Evolutionary conservation across 2,329 filamentous ascomycete genomes (phyloP).

Genomic region (Epichloe scottii): DNA sequence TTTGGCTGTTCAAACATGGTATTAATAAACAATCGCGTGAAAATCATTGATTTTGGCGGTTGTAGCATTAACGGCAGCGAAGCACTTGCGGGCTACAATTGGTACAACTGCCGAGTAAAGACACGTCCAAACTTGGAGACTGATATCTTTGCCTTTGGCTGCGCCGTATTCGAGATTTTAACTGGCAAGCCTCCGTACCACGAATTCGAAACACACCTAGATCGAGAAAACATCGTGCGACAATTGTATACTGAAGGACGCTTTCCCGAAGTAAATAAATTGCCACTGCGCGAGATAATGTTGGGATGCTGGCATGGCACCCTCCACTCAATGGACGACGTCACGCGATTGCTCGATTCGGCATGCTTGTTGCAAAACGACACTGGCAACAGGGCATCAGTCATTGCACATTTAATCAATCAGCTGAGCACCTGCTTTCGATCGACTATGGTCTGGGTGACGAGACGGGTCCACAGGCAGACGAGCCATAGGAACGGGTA

Average conservation of each 20-base stretch:
- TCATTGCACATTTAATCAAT: no score
- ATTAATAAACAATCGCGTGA: not conserved
- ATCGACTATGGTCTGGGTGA: no score
- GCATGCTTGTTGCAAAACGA: not conserved
- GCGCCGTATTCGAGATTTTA: not conserved
- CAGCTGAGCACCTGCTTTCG: no score
- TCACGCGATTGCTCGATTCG: not conserved
- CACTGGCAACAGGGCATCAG: no score
- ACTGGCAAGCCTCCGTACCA: not conserved
- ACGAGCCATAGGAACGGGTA: no score
- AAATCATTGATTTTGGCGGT: constrained; percentile 5
- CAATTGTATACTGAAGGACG: not conserved
- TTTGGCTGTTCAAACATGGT: constrained; percentile 6
- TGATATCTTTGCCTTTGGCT: not conserved
- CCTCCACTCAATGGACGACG: constrained; percentile 1
- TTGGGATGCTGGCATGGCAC: constrained; percentile 6
- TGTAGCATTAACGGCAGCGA: constrained; percentile 5
- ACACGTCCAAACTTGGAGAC: not conserved
- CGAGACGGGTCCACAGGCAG: no score
- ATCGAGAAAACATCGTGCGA: not conserved
- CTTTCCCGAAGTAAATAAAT: constrained; percentile 1
- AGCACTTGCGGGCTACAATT: constrained; percentile 4
- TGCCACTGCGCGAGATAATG: constrained; percentile 5
- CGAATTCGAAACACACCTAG: not conserved
- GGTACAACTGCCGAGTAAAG: not conserved